Base-by-base conservation (phyloP, 2,329 filamentous ascomycete genomes). In the Trichothecium roseum region DNA sequence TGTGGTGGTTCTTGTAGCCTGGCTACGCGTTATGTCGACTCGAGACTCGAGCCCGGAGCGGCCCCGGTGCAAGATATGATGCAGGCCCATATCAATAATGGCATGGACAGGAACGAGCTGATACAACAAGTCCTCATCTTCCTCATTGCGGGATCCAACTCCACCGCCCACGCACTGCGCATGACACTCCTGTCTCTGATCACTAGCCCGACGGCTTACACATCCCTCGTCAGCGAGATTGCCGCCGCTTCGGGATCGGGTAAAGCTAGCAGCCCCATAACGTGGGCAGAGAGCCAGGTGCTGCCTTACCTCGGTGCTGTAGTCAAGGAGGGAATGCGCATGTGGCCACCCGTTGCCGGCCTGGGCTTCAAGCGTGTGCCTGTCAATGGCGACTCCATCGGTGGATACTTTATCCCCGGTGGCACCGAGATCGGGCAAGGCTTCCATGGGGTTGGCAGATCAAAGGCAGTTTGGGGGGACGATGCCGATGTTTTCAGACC, bases 81-180 rank as follows among this genome's bases (percentile, higher is more conserved):
- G 45, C 55, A 60, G 26, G 52, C 53, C 4, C 60, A 63, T 32
- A 56, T 62, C 15, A 51, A 54, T 29, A 56, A 52, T 14, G 57
- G 57, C 2, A 54, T 63, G 42, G 47, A 43, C 3, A 47, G 50
- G 16, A 41, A 53, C 8, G 55, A 62, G 18, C 49, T 62, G 52
- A 60, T 24, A 24, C 20, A 24, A 17, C 58, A 63, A 34, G 55
- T 56, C 1, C 56, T 59, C 20, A 50, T 64, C 8, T 55, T 60
- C 15, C 59, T 62, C 42, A 70, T 75, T 46, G 72, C 72, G 13
- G 74, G 74, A 18, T 74, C 73, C 15, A 73, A 78, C 52, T 74
- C 72, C 0, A 75, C 73, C 0, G 72, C 73, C 0, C 68, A 66
- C 0, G 62, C 64, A 1, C 55, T 77, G 3, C 66, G 72, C 3